Evolutionary conservation across 768 basidiomycete species (phyloP), one percentile per base, ranked within the genome.

Genomic region (Boletus subcaerulescens): DNA sequence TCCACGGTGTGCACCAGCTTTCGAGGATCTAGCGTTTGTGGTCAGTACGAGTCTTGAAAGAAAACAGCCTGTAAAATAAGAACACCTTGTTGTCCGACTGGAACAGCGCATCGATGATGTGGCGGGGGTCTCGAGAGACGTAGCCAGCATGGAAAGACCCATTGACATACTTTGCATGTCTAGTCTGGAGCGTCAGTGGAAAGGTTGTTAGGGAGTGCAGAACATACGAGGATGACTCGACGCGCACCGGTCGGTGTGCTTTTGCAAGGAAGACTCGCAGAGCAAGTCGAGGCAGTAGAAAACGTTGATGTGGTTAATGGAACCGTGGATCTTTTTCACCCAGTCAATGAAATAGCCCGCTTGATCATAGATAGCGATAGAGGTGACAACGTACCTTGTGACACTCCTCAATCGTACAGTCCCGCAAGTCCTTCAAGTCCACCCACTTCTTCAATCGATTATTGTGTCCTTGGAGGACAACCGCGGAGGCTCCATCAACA

Each of bases 391-490:
- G 12, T 53, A 88, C 93, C 80, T 93, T 95, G 67, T 89, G 85
- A 59, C 87, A 91, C 73, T 95, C 91, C 66, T 96, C 93, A 22
- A 93, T 72, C 38, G 95, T 82, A 62, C 93, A 95, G 61, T 95
- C 93, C 94, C 93, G 96, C 12, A 96, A 71, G 69, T 97, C 93
- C 63, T 96, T 93, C n/a, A n/a, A n/a, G n/a, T 6, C 91, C 93
- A 52, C 92, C 93, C 35, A 90, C 87, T 69, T 88, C 91, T 70
- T 91, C 89, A 50, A 95, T 94, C 13, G 90, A 93, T 64, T 84
- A 85, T 65, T 93, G 91, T 26, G 91, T 85, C 62, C 89, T 91
- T 64, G 88, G 29, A 17, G 5, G 33, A 7, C 5, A 26, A 26
- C 24, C 24, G 5, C 24, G 24, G 24, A 26, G 5, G 5, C 4